phyloP scores from a whole-genome alignment of 257 asterid species.

The Thymus mandschuricus region DNA sequence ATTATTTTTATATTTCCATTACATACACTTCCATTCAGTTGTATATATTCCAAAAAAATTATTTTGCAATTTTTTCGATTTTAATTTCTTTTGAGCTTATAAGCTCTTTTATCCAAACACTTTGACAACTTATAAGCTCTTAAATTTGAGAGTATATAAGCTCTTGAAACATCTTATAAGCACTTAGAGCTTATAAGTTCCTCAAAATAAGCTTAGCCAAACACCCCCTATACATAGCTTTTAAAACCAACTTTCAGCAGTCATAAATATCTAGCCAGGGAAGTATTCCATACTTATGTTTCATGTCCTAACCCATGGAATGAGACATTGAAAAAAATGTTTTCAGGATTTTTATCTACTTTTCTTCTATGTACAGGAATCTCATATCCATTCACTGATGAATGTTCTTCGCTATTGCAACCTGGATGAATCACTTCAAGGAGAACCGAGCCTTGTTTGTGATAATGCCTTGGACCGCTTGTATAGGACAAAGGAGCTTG shows the following conservation, averaged over 20 bases:
- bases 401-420: slow-evolving; percentile 98
- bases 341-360: neutral
- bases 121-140: too few species aligned
- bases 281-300: neutral
- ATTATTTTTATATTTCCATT: too few species aligned
- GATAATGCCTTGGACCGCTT: slow-evolving; percentile 88
- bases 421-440: slow-evolving; percentile 93
- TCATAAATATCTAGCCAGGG: neutral
- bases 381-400: slow-evolving; percentile 96
- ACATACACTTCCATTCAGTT: too few species aligned
- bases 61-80: too few species aligned
- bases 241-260: neutral
- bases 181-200: too few species aligned
- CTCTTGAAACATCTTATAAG: too few species aligned
- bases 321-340: neutral
- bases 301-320: slow-evolving; percentile 9
- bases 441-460: slow-evolving; percentile 86
- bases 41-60: too few species aligned
- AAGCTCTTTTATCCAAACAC: too few species aligned
- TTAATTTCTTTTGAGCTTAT: too few species aligned
- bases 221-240: too few species aligned
- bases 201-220: too few species aligned
- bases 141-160: too few species aligned
- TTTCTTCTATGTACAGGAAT: slow-evolving; percentile 62
- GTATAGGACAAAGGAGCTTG: slow-evolving; percentile 88